These are phyloP conservation scores for Torulaspora indica DNA, from an alignment of 805 yeast genomes.

Conservation along the genomic window DNA sequence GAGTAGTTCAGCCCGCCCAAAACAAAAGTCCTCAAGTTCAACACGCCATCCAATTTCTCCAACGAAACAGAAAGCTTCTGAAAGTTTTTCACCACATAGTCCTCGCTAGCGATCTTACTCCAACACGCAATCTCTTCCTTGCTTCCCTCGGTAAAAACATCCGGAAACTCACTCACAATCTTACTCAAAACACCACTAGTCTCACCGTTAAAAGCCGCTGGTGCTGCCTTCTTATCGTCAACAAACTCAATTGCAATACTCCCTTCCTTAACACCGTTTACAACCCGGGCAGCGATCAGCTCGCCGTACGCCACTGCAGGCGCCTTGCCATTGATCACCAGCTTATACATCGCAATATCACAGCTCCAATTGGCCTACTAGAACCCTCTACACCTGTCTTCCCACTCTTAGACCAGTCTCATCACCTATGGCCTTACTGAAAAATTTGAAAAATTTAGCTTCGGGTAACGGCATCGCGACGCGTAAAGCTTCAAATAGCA, in stretches of 20 bases:
- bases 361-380: not conserved
- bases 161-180: conserved; percentile 52
- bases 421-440: not conserved
- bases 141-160: conserved; percentile 32
- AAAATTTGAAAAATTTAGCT: conserved; percentile 6
- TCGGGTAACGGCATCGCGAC: conserved; percentile 7
- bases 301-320: conserved; percentile 75
- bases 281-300: conserved; percentile 70
- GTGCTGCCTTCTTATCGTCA: conserved; percentile 64
- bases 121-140: conserved; percentile 49
- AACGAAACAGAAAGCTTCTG: conserved; percentile 73
- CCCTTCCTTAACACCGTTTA: conserved; percentile 49
- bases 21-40: conserved; percentile 79
- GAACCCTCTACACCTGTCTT: not conserved
- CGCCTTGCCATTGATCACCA: conserved; percentile 82
- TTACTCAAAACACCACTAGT: conserved; percentile 43
- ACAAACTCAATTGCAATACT: conserved; percentile 58
- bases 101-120: conserved; percentile 61
- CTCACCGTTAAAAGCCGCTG: conserved; percentile 46
- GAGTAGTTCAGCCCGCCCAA: conserved; percentile 58
- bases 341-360: conserved; percentile 21
- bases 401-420: not conserved
- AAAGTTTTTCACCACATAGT: conserved; percentile 79
- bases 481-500: not conserved
- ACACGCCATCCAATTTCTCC: conserved; percentile 74